These are phyloP conservation scores for Friedmanniomyces endolithicus DNA, from an alignment of 495 filamentous ascomycete genomes.

Conservation along the genomic window DNA sequence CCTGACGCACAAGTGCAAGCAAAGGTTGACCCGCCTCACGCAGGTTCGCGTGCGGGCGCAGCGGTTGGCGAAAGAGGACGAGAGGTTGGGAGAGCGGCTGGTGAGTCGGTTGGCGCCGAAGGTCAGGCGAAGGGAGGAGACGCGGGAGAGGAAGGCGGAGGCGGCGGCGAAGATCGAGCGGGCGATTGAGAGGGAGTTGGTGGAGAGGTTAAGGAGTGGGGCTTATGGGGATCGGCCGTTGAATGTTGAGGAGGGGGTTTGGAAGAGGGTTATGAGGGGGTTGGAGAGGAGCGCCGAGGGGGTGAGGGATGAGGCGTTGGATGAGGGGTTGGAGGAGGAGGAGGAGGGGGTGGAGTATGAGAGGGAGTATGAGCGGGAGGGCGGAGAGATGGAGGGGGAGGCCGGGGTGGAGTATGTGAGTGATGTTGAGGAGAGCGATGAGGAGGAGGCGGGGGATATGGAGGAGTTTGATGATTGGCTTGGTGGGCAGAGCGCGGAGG, in stretches of 20 bases:
- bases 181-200: constrained; percentile 88
- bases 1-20: constrained; percentile 92
- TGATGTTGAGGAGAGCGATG: constrained; percentile 45
- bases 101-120: constrained; percentile 90
- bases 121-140: constrained; percentile 74
- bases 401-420: constrained; percentile 76
- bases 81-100: constrained; percentile 75
- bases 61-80: constrained; percentile 74
- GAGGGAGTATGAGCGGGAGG: constrained; percentile 48
- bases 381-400: constrained; percentile 28
- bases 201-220: constrained; percentile 80
- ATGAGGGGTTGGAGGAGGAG: constrained; percentile 74
- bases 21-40: constrained; percentile 83
- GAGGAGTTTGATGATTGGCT: constrained; percentile 69
- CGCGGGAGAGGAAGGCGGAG: constrained; percentile 84
- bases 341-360: constrained; percentile 58
- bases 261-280: constrained; percentile 92
- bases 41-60: constrained; percentile 84
- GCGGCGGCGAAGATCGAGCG: constrained; percentile 91
- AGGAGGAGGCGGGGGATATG: constrained; percentile 46
- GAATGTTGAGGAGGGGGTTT: constrained; percentile 86
- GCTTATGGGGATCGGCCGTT: constrained; percentile 90
- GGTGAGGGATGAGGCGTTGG: constrained; percentile 72
- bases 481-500: constrained; percentile 43
- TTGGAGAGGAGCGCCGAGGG: constrained; percentile 79